phyloP scores from a whole-genome alignment of 1,284 basidiomycete species.

The Sphaerobolus stellatus region DNA sequence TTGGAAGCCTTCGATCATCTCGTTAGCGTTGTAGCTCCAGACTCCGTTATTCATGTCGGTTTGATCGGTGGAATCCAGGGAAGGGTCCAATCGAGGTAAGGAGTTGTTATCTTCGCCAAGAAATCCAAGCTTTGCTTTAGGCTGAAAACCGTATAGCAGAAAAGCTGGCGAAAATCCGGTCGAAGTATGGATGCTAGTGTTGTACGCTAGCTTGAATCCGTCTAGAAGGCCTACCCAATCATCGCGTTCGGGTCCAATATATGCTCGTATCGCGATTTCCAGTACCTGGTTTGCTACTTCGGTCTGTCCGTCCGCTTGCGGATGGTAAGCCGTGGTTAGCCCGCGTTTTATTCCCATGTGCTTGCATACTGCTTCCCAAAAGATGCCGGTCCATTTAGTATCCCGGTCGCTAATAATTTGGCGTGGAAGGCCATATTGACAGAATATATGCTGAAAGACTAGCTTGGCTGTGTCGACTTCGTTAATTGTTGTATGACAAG shows the following conservation, averaged over 20 bases:
- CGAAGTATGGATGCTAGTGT: slow-evolving; percentile 37
- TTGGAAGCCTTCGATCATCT: neutral
- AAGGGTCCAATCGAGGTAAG: neutral
- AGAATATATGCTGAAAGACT: slow-evolving; percentile 17
- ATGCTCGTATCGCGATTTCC: slow-evolving; percentile 35
- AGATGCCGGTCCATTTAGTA: slow-evolving; percentile 14
- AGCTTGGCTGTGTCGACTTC: slow-evolving; percentile 10
- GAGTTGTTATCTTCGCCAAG: neutral
- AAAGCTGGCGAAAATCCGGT: slow-evolving; percentile 35
- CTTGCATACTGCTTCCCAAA: slow-evolving; percentile 16
- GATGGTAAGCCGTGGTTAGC: slow-evolving; percentile 20
- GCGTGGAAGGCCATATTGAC: slow-evolving; percentile 15
- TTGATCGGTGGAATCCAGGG: neutral
- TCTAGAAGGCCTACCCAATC: slow-evolving; percentile 45
- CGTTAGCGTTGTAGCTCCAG: neutral
- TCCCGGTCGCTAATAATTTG: slow-evolving; percentile 21
- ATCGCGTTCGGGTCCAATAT: slow-evolving; percentile 39
- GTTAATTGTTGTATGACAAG: neutral
- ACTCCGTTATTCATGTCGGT: neutral
- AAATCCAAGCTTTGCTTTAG: neutral
- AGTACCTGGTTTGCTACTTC: slow-evolving; percentile 20
- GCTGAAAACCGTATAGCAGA: slow-evolving; percentile 6
- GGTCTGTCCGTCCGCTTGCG: slow-evolving; percentile 23
- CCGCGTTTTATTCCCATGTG: slow-evolving; percentile 12
- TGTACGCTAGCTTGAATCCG: slow-evolving; percentile 46